Evolutionary conservation across 352 stramenopile genomes (phyloP).

Genomic region (Phytophthora sp.): DNA sequence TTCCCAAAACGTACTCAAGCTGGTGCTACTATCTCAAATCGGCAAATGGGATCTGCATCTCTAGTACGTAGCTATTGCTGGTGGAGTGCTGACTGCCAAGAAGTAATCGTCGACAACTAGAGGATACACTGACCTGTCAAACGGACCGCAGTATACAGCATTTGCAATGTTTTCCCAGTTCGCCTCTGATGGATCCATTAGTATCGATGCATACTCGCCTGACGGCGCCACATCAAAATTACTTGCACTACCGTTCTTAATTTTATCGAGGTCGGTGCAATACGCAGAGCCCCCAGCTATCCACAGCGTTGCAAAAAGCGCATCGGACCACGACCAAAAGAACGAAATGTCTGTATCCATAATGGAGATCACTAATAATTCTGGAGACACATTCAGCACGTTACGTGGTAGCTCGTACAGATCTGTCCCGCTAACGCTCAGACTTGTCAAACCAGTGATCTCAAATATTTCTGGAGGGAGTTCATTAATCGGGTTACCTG

Average conservation of each 20-base stretch:
- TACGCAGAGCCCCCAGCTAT: conserved; percentile 5
- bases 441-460: background rate
- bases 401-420: conserved; percentile 17
- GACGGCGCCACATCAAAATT: conserved; percentile 1
- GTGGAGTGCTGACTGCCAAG: conserved; percentile 9
- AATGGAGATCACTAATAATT: background rate
- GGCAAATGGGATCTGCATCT: too few species aligned
- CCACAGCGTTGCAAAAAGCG: background rate
- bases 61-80: too few species aligned
- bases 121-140: background rate
- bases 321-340: conserved; percentile 11
- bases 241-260: background rate
- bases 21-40: too few species aligned
- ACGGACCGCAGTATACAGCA: background rate
- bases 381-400: background rate
- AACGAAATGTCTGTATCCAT: conserved; percentile 5
- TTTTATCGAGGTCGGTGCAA: conserved; percentile 11
- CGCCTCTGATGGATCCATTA: conserved; percentile 14
- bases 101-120: conserved; percentile 1
- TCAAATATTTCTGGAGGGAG: conserved; percentile 30
- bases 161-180: conserved; percentile 3
- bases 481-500: conserved; percentile 26
- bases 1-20: too few species aligned
- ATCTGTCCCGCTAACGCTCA: conserved; percentile 9
- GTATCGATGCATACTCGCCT: conserved; percentile 3